A percentile compares a stretch with the other conserved stretches of the same genome.
These are phyloP conservation scores for Populus davidiana DNA, from an alignment of 345 rosid genomes.

Conservation along the genomic window DNA sequence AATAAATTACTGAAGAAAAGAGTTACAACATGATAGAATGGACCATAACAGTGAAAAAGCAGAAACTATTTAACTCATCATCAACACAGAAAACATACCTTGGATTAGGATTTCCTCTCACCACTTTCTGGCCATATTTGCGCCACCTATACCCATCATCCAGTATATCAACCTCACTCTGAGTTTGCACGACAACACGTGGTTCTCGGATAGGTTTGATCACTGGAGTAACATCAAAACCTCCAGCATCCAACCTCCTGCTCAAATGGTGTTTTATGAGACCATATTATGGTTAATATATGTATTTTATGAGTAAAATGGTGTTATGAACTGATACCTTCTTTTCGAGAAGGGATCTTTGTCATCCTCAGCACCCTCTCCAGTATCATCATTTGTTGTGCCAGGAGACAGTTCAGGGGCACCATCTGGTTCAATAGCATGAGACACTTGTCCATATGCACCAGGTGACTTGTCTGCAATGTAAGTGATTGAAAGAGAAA, in stretches of 20 bases:
- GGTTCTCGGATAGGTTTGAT: constrained; percentile 97
- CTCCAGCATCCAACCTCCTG: constrained; percentile 79
- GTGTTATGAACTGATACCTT: constrained; percentile 50
- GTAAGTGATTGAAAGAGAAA: constrained; percentile 8
- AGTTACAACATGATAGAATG: background rate
- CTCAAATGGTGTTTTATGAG: constrained; percentile 10
- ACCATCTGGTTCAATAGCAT: constrained; percentile 45
- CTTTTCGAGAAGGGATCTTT: constrained; percentile 78
- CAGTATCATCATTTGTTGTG: constrained; percentile 52
- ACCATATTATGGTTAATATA: constrained; percentile 18
- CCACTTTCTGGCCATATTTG: constrained; percentile 99
- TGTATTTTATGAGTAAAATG: background rate
- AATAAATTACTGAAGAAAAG: background rate
- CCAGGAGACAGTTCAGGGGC: constrained; percentile 51
- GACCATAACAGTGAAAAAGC: background rate
- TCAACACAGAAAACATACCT: constrained; percentile 39
- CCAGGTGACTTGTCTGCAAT: constrained; percentile 58
- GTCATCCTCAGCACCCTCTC: constrained; percentile 66
- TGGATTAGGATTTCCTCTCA: constrained; percentile 96
- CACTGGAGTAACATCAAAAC: constrained; percentile 73
- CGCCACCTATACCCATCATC: constrained; percentile 99
- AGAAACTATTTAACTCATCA: constrained; percentile 2
- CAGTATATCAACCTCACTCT: constrained; percentile 94
- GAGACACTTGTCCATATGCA: constrained; percentile 46
- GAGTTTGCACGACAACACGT: constrained; percentile 95